These are phyloP conservation scores for Magnolia kwangsiensis DNA, from an alignment of 164 flowering plant species.

Conservation along the genomic window DNA sequence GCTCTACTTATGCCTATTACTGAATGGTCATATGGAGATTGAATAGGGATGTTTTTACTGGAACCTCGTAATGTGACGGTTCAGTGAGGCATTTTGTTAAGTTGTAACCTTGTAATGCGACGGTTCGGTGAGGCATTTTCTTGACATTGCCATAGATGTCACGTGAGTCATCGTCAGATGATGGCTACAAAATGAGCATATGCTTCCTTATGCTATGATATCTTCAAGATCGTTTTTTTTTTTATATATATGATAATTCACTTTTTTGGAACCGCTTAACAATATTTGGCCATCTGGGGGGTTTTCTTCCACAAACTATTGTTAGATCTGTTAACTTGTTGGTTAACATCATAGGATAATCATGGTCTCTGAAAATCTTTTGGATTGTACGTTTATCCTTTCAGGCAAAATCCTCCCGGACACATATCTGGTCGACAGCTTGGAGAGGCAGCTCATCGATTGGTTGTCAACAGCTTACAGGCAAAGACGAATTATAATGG, in stretches of 20 bases:
- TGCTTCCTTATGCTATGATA: not conserved
- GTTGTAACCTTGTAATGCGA: not conserved
- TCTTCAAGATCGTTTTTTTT: not conserved
- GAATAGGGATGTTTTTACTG: too few species aligned
- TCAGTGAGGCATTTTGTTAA: too few species aligned
- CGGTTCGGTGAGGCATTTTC: not conserved
- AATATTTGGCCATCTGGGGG: not conserved
- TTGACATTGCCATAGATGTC: not conserved
- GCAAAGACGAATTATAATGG: conserved; percentile 31
- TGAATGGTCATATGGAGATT: too few species aligned
- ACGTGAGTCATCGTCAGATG: not conserved
- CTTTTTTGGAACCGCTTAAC: not conserved
- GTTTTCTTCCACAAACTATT: not conserved
- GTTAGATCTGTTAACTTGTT: not conserved
- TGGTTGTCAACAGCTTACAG: conserved; percentile 72
- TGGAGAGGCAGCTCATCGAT: conserved; percentile 85
- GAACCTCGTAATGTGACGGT: too few species aligned
- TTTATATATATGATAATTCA: not conserved
- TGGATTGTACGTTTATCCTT: not conserved
- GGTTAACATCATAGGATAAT: too few species aligned
- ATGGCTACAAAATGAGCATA: not conserved
- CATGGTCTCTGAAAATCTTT: not conserved
- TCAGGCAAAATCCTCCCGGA: conserved; percentile 56
- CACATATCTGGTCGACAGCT: conserved; percentile 66
- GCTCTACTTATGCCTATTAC: too few species aligned